Evolutionary conservation across 805 yeast genomes (phyloP).

Genomic region (Yarrowia porcina): DNA sequence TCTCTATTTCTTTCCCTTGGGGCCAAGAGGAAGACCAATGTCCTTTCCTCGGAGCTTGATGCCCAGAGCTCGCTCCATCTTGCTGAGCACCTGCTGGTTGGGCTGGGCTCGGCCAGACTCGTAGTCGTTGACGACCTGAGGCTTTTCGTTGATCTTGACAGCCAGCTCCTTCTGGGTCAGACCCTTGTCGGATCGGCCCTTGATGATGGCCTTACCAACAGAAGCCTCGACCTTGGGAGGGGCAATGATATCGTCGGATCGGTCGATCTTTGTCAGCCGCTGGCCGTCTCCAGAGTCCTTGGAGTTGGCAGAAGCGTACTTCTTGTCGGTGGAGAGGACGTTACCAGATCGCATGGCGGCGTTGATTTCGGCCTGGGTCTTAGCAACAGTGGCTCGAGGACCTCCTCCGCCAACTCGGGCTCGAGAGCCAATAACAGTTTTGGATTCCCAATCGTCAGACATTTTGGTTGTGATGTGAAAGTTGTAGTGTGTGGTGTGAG

Average conservation of each 20-base stretch:
- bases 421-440: conserved; percentile 79
- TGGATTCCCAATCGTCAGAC: conserved; percentile 75
- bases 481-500: conserved; percentile 2
- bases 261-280: conserved; percentile 86
- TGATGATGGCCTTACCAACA: conserved; percentile 84
- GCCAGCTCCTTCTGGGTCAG: conserved; percentile 96
- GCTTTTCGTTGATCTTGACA: conserved; percentile 92
- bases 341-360: conserved; percentile 92
- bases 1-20: conserved; percentile 41
- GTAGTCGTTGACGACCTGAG: conserved; percentile 90
- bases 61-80: conserved; percentile 91
- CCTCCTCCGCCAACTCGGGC: conserved; percentile 87
- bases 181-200: conserved; percentile 83
- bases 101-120: conserved; percentile 97
- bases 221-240: conserved; percentile 79
- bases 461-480: conserved; percentile 27
- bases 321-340: conserved; percentile 89
- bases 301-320: conserved; percentile 62
- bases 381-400: conserved; percentile 81
- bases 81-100: conserved; percentile 88
- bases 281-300: conserved; percentile 84
- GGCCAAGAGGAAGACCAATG: conserved; percentile 79
- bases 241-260: conserved; percentile 88
- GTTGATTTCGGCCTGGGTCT: conserved; percentile 71
- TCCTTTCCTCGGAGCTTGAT: conserved; percentile 94